Base-by-base conservation (phyloP, 495 filamentous ascomycete genomes). In the Cladorrhinum samala region DNA sequence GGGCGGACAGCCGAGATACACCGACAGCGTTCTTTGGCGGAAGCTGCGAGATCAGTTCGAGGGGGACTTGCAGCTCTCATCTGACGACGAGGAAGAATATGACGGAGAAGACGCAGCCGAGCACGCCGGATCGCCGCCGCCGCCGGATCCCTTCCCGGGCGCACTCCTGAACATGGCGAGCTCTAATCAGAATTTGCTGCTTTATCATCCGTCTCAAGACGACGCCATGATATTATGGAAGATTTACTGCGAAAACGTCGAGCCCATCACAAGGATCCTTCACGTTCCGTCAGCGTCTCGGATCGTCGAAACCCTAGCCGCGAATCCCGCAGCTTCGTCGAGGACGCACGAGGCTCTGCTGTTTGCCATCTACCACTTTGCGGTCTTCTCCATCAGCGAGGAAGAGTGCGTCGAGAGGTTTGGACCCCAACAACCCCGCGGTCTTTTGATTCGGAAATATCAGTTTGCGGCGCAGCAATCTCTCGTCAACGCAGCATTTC, bases 221-320 rank as follows among this genome's bases (percentile, higher is more conserved):
- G 14, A 49, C 0, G 58, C 61, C 25, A 49, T 58, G 49, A 67
- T 71, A 41, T 56, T 86, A 2, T 85, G 81, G 81, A 74, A 81
- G 52, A 70, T 67, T 0, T 77, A 77, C 53, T 62, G 75, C 16
- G 72, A 76, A 18, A 80, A 77, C 58, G 72, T 82, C 49, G 76
- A 83, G 53, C 81, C 81, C 0, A 54, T 85, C 16, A 66, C 65
- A n/a, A 83, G 82, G 53, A 58, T 83, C 3, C 63, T 83, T 19
- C 81, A 85, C 67, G 70, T 68, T 1, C 81, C 80, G 3, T 78
- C 77, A 5, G 53, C 75, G 14, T 58, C 68, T 21, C 54, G 63
- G 27, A 53, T 58, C 17, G 56, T 76, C 19, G 54, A 68, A 3
- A 53, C 66, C 40, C 56, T 72, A 2, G 46, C 49, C 5, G 25